Conservation (phyloP, 2,329 filamentous ascomycete genomes). For the Alternaria dauci region DNA sequence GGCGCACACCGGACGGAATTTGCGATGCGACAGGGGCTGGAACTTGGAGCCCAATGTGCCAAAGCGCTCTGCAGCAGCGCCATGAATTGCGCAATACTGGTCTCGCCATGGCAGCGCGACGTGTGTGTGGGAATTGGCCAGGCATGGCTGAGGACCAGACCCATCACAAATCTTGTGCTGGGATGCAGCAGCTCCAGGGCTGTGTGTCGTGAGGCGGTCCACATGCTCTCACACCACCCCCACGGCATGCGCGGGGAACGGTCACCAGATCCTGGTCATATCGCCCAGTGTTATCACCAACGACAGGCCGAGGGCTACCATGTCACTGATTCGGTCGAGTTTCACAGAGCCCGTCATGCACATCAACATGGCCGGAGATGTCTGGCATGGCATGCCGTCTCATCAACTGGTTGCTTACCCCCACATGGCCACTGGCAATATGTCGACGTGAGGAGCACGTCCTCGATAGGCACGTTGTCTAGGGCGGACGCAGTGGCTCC, state of each 20-base stretch:
- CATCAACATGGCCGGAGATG: not conserved
- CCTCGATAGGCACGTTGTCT: conserved; percentile 17
- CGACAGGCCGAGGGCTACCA: conserved; percentile 2
- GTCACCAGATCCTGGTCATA: conserved; percentile 6
- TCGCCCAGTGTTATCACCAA: not conserved
- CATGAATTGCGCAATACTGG: conserved; percentile 7
- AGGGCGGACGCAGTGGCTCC: conserved; percentile 9
- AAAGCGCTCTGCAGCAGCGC: not conserved
- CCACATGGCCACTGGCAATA: conserved; percentile 12
- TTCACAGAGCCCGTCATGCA: conserved; percentile 6
- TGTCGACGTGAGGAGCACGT: conserved; percentile 10
- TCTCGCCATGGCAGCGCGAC: not conserved
- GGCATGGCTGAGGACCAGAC: not conserved
- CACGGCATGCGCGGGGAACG: conserved; percentile 12
- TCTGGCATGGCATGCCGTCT: conserved; percentile 7
- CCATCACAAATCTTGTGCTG: conserved; percentile 5
- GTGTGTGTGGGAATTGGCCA: not conserved
- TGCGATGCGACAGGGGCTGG: conserved; percentile 3
- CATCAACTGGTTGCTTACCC: conserved; percentile 3
- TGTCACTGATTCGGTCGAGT: conserved; percentile 7
- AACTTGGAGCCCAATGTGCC: conserved; percentile 5
- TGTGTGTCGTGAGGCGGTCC: conserved; percentile 8
- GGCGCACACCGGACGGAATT: conserved; percentile 2
- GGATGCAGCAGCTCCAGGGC: not conserved
- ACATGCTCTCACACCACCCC: conserved; percentile 1